A percentile compares a stretch with the other conserved stretches of the same genome.
Conservation (phyloP, 2,329 filamentous ascomycete genomes). For the Colletotrichum tamarilloi region DNA sequence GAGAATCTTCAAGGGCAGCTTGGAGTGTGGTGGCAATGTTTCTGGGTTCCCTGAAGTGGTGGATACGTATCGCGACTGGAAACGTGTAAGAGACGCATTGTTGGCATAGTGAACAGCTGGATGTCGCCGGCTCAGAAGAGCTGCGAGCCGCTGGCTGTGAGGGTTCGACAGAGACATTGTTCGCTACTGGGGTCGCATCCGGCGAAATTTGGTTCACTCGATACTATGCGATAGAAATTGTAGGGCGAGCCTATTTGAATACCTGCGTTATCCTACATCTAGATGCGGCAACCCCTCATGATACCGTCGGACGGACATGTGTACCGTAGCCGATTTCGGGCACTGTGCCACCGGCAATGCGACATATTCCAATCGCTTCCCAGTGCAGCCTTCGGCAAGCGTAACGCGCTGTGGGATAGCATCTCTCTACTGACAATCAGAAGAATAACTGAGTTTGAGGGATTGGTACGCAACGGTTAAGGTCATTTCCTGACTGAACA, state of each 20-base stretch:
- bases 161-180: not conserved
- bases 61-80: not conserved
- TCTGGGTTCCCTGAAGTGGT: not conserved
- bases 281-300: not conserved
- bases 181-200: not conserved
- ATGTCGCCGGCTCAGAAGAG: not conserved
- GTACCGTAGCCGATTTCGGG: not conserved
- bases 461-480: not conserved
- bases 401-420: not conserved
- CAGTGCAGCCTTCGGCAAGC: not conserved
- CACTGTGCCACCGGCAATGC: not conserved
- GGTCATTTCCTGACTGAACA: not conserved
- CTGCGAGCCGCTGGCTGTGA: not conserved
- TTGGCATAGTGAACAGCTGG: not conserved
- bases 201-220: not conserved
- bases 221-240: not conserved
- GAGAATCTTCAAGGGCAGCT: not conserved
- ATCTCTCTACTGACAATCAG: slow-evolving; percentile 6
- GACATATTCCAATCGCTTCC: not conserved
- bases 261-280: not conserved
- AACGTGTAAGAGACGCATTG: not conserved
- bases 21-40: not conserved
- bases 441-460: not conserved
- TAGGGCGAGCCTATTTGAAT: not conserved
- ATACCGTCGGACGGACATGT: not conserved